Base-by-base conservation (phyloP, 1,284 basidiomycete genomes). In the Microbotryum violaceum region DNA sequence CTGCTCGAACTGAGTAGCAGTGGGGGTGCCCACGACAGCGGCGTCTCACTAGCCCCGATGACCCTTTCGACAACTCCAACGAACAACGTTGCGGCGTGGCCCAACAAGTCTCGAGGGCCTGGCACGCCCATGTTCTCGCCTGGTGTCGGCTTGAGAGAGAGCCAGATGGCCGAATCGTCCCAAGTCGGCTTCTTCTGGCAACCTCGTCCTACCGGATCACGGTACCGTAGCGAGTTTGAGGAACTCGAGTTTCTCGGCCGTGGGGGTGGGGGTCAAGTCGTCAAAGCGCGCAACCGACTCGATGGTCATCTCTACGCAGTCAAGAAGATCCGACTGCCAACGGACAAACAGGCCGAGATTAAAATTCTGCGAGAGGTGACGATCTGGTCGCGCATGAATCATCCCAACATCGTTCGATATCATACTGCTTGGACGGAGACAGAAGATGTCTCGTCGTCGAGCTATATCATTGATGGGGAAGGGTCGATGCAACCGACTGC, bases 191-290 rank as follows among this genome's bases (percentile, higher is more conserved):
- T 72, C 60, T 72, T 72, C 62, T 70, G 61, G 52, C 69, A 70
- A 37, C 70, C 70, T 3, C 54, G 57, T 3, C 27, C 52, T 33
- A 33, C 58, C 1, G 58, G 58, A 4, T 70, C 68, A 23, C 58
- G 71, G 16, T 72, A 72, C 44, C 51, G 67, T 7, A 59, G 54
- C 48, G 71, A 72, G 47, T 72, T 72, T 53, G 71, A 71, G 51
- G 71, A 72, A 52, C 65, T 72, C 33, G 71, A 72, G 52, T 70
- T 70, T 23, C 61, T 72, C 14, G 71, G 71, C 1, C 59, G 64
- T n/a, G 71, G 71, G 4, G 71, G 70, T 2, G 71, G 71, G 20
- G 71, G 71, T 3, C 67, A 71, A 54, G 71, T 73, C 37, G 70
- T 71, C 47, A 73, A 73, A 54, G 71, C 71, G 25, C 49, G 70